Evolutionary conservation across 1,139 yeast genomes (phyloP).

Genomic region (Hansenula anomala): DNA sequence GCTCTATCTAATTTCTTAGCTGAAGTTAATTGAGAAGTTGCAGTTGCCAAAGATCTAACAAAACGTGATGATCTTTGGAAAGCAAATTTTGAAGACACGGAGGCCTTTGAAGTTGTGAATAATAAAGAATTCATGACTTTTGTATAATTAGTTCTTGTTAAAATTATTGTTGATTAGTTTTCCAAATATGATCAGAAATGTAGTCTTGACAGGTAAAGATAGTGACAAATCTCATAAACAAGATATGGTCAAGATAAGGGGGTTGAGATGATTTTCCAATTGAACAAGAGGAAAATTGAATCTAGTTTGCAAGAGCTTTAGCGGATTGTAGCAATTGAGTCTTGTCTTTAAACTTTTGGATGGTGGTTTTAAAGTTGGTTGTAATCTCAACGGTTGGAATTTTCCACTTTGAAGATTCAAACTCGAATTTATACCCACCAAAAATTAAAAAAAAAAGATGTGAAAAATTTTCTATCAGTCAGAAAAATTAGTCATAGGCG

Average conservation of each 20-base stretch:
- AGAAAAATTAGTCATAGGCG: not conserved
- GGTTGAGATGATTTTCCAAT: no score
- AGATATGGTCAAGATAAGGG: no score
- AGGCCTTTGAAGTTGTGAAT: conserved; percentile 8
- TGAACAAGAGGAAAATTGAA: no score
- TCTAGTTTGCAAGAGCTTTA: not conserved
- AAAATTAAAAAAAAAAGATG: not conserved
- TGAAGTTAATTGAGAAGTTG: conserved; percentile 32
- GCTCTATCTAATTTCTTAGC: conserved; percentile 58
- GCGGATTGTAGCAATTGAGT: no score
- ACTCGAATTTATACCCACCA: not conserved
- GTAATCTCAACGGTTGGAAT: no score
- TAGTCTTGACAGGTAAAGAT: conserved; percentile 37
- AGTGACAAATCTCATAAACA: conserved; percentile 22
- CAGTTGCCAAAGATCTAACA: conserved; percentile 35
- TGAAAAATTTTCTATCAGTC: not conserved
- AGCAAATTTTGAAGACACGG: conserved; percentile 10
- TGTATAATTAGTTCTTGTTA: not conserved
- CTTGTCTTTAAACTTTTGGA: no score
- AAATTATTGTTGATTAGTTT: conserved; percentile 30
- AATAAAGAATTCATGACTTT: conserved; percentile 7
- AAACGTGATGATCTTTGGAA: conserved; percentile 19
- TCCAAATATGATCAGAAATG: conserved; percentile 48
- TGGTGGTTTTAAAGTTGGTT: no score
- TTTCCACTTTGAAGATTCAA: no score